Conservation (phyloP, 768 basidiomycete genomes). For the Suillus fuscotomentosus region DNA sequence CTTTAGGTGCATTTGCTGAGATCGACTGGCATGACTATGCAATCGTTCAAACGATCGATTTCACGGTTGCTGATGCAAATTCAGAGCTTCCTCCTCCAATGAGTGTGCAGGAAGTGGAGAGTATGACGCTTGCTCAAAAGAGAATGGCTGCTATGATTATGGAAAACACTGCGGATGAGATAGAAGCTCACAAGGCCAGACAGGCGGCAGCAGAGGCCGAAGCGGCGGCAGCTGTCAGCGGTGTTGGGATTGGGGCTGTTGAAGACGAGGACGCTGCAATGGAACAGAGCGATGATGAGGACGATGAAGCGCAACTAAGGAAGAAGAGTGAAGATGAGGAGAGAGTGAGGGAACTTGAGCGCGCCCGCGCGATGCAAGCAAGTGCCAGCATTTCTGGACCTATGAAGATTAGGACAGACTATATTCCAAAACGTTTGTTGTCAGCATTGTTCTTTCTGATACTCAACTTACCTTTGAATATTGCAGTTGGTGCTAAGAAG, state of each 20-base stretch:
- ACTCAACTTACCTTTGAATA: constrained; percentile 7
- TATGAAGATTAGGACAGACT: constrained; percentile 95
- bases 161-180: constrained; percentile 88
- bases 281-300: constrained; percentile 87
- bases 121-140: constrained; percentile 96
- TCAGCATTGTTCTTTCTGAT: background rate
- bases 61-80: constrained; percentile 87
- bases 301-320: constrained; percentile 59
- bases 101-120: constrained; percentile 92
- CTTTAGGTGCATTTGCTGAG: constrained; percentile 84
- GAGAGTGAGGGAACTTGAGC: constrained; percentile 65
- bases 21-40: constrained; percentile 99
- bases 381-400: constrained; percentile 74
- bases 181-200: constrained; percentile 76
- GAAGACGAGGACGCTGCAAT: constrained; percentile 61
- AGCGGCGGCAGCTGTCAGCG: constrained; percentile 76
- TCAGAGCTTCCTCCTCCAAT: constrained; percentile 96
- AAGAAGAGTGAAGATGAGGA: constrained; percentile 69
- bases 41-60: constrained; percentile 97
- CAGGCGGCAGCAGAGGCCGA: constrained; percentile 87
- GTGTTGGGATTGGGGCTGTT: constrained; percentile 44
- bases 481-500: constrained; percentile 60
- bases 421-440: constrained; percentile 87
- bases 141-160: constrained; percentile 98
- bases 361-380: constrained; percentile 79